Evolutionary conservation across 2,329 filamentous ascomycete genomes (phyloP).

Genomic region (Monilinia fructicola): DNA sequence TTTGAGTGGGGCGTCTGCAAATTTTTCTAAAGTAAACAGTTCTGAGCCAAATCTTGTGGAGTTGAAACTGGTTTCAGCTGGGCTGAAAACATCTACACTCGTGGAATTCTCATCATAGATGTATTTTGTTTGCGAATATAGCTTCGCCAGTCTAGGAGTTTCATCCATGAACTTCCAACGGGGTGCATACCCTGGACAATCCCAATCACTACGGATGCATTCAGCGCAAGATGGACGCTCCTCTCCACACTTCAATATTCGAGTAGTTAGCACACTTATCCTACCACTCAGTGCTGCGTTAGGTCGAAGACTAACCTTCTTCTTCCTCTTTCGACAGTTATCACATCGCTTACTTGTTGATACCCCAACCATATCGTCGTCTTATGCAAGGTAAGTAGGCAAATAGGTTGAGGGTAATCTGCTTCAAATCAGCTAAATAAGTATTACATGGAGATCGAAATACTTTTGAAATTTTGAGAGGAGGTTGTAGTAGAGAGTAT

Average conservation of each 20-base stretch:
- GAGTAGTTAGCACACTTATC: background rate
- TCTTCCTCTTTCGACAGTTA: slow-evolving; percentile 30
- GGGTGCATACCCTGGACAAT: slow-evolving; percentile 26
- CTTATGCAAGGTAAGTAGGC: background rate
- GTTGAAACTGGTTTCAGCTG: background rate
- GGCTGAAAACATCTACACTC: background rate
- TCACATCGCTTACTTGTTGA: slow-evolving; percentile 27
- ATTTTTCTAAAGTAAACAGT: background rate
- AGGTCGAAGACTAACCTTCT: slow-evolving; percentile 25
- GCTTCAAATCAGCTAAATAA: background rate
- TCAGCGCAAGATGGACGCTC: slow-evolving; percentile 27
- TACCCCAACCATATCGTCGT: slow-evolving; percentile 26
- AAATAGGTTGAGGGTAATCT: background rate
- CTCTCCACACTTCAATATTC: slow-evolving; percentile 27
- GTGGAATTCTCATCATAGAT: slow-evolving; percentile 20
- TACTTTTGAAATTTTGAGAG: background rate
- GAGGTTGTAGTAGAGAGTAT: background rate
- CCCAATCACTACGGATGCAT: slow-evolving; percentile 28
- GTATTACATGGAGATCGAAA: too few species aligned
- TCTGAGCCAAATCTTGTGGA: too few species aligned
- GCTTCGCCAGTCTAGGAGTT: slow-evolving; percentile 16
- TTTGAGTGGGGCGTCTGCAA: background rate
- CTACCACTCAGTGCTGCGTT: background rate
- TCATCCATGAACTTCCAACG: slow-evolving; percentile 30
- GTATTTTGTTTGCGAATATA: slow-evolving; percentile 23